Percentiles rank a stretch among this genome's conserved stretches.
Conservation (phyloP, 2,329 filamentous ascomycete species). For the Capronia americana region DNA sequence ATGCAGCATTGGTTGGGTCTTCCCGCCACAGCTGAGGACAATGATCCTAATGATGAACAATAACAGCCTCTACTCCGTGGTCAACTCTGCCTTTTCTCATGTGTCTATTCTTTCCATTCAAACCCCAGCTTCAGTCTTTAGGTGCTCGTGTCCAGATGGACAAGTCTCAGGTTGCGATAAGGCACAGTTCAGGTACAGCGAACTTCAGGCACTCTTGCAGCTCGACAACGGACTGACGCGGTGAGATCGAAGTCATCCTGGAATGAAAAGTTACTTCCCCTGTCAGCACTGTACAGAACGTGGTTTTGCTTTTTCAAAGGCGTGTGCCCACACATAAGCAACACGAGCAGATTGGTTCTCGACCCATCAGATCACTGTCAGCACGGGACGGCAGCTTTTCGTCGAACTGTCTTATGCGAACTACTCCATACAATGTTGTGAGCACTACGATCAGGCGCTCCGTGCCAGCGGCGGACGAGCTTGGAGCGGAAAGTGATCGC, state of each 20-base stretch:
- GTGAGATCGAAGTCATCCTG: background rate
- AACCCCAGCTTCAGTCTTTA: background rate
- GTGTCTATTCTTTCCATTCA: background rate
- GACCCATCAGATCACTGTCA: background rate
- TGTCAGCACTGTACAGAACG: slow-evolving; percentile 19
- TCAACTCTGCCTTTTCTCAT: background rate
- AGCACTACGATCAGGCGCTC: background rate
- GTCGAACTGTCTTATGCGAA: background rate
- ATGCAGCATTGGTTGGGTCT: background rate
- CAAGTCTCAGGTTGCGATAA: background rate
- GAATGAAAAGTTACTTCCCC: background rate
- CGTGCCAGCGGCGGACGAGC: background rate
- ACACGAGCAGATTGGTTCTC: background rate
- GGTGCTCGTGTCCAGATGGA: background rate
- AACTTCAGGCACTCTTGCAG: slow-evolving; percentile 3
- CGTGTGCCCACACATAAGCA: background rate
- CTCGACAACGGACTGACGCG: background rate
- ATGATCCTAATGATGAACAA: slow-evolving; percentile 2
- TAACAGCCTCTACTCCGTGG: background rate
- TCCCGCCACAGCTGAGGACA: background rate
- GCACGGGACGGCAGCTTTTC: background rate
- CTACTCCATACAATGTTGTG: background rate
- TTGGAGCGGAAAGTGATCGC: background rate
- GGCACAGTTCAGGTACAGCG: background rate
- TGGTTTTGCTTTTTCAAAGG: background rate